Conservation (phyloP, 108 stramenopile genomes). For the Cyclotella cryptica region DNA sequence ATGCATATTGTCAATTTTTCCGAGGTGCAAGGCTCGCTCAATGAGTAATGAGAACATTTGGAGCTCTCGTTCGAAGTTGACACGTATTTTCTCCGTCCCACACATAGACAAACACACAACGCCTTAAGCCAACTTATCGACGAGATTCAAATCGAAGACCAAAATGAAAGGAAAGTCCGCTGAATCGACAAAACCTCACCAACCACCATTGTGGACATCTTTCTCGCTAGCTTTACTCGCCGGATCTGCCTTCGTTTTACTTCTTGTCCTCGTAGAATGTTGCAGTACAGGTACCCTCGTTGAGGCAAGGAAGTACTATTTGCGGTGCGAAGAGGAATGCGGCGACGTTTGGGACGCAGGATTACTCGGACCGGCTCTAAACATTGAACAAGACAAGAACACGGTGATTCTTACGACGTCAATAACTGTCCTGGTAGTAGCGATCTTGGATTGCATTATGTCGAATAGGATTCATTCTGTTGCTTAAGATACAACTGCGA, state of each 20-base stretch:
- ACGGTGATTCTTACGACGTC: not conserved
- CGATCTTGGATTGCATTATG: not conserved
- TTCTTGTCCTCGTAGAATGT: not conserved
- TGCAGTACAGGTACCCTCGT: not conserved
- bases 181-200: not conserved
- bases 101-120: too few species aligned
- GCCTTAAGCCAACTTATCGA: too few species aligned
- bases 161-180: not conserved
- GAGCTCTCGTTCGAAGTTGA: too few species aligned
- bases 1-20: too few species aligned
- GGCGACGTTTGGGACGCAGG: not conserved
- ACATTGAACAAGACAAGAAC: not conserved
- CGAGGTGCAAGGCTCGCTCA: too few species aligned
- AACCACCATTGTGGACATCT: conserved; percentile 4
- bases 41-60: too few species aligned
- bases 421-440: not conserved
- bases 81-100: too few species aligned
- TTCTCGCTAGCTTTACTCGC: not conserved
- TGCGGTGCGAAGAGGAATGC: not conserved
- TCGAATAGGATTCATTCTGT: not conserved
- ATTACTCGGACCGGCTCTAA: not conserved
- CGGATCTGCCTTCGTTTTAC: not conserved
- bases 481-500: too few species aligned
- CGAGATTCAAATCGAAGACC: not conserved
- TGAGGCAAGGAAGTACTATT: not conserved